Conservation (phyloP, 2,329 filamentous ascomycete genomes). For the Penicillium sp. region DNA sequence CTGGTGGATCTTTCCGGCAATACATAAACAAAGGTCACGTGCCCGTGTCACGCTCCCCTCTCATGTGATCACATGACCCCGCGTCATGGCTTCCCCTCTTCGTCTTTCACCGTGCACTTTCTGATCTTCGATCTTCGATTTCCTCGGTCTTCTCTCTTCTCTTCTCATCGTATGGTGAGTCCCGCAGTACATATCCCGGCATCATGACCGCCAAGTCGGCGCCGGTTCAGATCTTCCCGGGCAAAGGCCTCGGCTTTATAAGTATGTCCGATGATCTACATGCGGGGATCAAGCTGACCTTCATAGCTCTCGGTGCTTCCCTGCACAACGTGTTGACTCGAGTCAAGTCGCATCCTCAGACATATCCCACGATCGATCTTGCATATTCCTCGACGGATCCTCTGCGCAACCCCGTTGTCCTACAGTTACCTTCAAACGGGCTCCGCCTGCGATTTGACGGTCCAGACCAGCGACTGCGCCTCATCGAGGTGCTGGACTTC, state of each 20-base stretch:
- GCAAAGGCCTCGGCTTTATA: conserved; percentile 68
- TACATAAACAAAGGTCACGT: conserved; percentile 32
- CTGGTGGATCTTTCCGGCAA: conserved; percentile 19
- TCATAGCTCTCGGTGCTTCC: conserved; percentile 80
- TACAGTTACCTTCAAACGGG: conserved; percentile 82
- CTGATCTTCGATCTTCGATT: background rate
- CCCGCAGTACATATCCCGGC: conserved; percentile 12
- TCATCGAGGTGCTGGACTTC: conserved; percentile 92
- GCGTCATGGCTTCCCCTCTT: conserved; percentile 15
- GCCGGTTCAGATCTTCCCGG: conserved; percentile 67
- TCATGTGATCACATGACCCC: conserved; percentile 26
- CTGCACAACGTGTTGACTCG: conserved; percentile 87
- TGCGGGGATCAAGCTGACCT: conserved; percentile 26
- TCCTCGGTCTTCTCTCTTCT: background rate
- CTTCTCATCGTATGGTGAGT: conserved; percentile 3
- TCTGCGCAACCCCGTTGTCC: conserved; percentile 72
- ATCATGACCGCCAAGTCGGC: conserved; percentile 42
- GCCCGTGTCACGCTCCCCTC: conserved; percentile 20
- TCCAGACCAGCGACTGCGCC: conserved; percentile 83
- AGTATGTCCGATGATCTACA: conserved; percentile 40
- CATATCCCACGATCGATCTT: conserved; percentile 82
- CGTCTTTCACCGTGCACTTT: background rate
- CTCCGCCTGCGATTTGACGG: conserved; percentile 91
- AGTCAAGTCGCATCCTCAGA: conserved; percentile 82
- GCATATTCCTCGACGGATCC: conserved; percentile 77